Conservation (phyloP, 139 green algal genomes). For the Nannochloris sp. region DNA sequence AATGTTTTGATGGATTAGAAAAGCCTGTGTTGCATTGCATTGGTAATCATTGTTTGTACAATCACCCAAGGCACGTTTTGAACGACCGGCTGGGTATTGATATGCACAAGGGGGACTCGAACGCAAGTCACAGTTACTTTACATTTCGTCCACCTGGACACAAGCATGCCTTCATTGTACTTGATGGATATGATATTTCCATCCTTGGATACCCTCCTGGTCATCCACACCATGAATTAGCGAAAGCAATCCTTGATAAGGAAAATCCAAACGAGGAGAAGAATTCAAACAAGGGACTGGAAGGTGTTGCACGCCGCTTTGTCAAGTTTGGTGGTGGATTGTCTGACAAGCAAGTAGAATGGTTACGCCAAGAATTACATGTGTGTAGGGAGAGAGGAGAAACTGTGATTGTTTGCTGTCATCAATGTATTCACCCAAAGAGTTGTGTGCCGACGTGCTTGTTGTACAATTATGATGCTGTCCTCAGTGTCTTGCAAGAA, state of each 20-base stretch:
- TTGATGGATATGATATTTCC: constrained; percentile 71
- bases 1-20: constrained; percentile 30
- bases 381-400: constrained; percentile 17
- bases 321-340: constrained; percentile 74
- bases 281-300: constrained; percentile 49
- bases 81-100: constrained; percentile 17
- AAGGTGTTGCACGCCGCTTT: constrained; percentile 49
- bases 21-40: constrained; percentile 48
- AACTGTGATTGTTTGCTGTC: constrained; percentile 39
- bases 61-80: constrained; percentile 36
- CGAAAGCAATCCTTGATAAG: constrained; percentile 30
- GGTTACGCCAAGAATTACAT: constrained; percentile 45
- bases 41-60: constrained; percentile 74
- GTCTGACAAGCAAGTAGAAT: constrained; percentile 55
- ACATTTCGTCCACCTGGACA: constrained; percentile 17
- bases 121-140: constrained; percentile 45
- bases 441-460: constrained; percentile 42
- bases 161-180: constrained; percentile 55
- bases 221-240: constrained; percentile 45
- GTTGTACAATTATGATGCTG: constrained; percentile 62
- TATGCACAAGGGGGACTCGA: background rate
- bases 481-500: constrained; percentile 27
- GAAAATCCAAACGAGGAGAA: constrained; percentile 64
- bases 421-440: constrained; percentile 35
- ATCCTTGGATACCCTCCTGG: constrained; percentile 37